Evolutionary conservation across 495 filamentous ascomycete species (phyloP).

Genomic region (Astrothelium macrocarpum): DNA sequence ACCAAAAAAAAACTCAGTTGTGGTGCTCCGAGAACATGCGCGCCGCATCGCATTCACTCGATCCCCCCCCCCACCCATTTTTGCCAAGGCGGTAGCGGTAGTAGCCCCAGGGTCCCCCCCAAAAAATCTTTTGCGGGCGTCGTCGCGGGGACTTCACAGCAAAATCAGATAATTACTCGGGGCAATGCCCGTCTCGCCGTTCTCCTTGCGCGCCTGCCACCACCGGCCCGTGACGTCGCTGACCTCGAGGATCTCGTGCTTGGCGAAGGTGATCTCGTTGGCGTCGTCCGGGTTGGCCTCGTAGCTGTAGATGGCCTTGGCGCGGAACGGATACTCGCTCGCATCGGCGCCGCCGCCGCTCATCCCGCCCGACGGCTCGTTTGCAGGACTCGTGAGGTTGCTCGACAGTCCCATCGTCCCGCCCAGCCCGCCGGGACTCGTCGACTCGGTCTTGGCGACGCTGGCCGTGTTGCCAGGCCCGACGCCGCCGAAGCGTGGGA

Average conservation of each 20-base stretch:
- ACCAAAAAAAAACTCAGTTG: too few relatives aligned
- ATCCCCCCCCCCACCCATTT: background rate
- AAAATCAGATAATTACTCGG: conserved; percentile 97
- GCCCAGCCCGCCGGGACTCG: background rate
- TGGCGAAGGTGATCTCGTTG: conserved; percentile 94
- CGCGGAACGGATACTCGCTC: conserved; percentile 91
- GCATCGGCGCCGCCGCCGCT: conserved; percentile 38
- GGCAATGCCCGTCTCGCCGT: conserved; percentile 90
- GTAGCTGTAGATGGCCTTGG: conserved; percentile 97
- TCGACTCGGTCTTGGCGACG: background rate
- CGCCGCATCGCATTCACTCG: too few relatives aligned
- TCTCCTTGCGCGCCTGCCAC: conserved; percentile 98
- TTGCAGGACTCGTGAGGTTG: background rate
- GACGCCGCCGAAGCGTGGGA: conserved; percentile 43
- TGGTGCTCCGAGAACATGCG: too few relatives aligned
- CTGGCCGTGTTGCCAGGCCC: background rate
- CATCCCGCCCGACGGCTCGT: background rate
- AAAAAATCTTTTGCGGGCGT: background rate
- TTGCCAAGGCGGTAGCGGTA: too few relatives aligned
- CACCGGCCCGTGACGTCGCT: conserved; percentile 94
- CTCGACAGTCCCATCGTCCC: background rate
- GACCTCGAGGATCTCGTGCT: conserved; percentile 94
- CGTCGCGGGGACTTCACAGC: conserved; percentile 42
- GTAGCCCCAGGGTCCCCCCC: background rate
- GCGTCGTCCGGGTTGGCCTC: conserved; percentile 97